Percentiles rank a stretch among this genome's conserved stretches.
Conservation (phyloP, 139 green algal species). For the Diplosphaera chodatii region DNA sequence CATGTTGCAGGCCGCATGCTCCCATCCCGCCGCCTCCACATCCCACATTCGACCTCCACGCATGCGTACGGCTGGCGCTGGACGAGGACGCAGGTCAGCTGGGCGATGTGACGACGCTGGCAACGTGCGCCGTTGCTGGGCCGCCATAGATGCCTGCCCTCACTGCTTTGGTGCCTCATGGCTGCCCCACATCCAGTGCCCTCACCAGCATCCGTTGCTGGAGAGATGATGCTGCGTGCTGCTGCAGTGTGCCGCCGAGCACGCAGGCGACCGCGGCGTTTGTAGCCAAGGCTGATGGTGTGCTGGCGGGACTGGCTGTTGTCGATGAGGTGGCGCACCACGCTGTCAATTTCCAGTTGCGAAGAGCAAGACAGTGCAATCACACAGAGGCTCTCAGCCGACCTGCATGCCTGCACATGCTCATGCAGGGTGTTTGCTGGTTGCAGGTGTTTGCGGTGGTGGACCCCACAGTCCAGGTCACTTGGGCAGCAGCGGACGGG, state of each 20-base stretch:
- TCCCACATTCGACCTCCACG: constrained; percentile 66
- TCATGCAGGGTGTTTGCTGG: too few relatives aligned
- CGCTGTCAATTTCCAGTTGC: too few relatives aligned
- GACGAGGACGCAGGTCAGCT: constrained; percentile 78
- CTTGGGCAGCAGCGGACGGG: constrained; percentile 46
- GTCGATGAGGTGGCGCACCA: constrained; percentile 41
- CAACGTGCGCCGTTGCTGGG: constrained; percentile 70
- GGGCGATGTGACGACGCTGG: constrained; percentile 84
- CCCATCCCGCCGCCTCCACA: constrained; percentile 64
- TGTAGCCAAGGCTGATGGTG: constrained; percentile 83
- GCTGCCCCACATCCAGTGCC: too few relatives aligned
- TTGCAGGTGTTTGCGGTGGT: constrained; percentile 70
- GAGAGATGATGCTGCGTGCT: not conserved
- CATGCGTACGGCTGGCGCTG: constrained; percentile 58
- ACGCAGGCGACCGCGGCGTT: constrained; percentile 75
- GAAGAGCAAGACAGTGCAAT: too few relatives aligned
- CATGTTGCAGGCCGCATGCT: constrained; percentile 10
- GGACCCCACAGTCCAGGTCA: constrained; percentile 65
- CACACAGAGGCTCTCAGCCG: too few relatives aligned
- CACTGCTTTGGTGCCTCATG: too few relatives aligned
- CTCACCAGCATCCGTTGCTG: too few relatives aligned
- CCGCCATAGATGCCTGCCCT: too few relatives aligned
- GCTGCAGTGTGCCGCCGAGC: constrained; percentile 61
- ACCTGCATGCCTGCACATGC: too few relatives aligned
- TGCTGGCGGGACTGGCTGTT: constrained; percentile 82